Base-by-base conservation (phyloP, 768 basidiomycete genomes). In the Gymnopilus junonius region DNA sequence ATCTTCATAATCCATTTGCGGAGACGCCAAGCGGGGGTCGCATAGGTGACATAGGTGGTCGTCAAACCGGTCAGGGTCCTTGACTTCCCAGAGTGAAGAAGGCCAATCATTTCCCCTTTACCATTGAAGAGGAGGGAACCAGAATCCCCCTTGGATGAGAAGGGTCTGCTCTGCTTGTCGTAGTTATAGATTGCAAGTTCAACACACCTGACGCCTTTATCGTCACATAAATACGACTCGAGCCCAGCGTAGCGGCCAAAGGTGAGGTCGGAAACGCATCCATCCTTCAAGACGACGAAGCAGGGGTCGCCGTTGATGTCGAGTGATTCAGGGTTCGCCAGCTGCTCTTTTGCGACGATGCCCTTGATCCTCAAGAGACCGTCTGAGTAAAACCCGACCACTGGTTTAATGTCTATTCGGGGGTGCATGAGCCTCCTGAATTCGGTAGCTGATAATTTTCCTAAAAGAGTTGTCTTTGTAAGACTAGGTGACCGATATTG, bases 131-230 rank as follows among this genome's bases (percentile, higher is more conserved):
- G 72, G 60, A 77, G 74, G 1, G 79, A 75, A 39, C 81, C 79
- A n/a, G 77, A 82, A 69, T 82, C 79, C 8, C 81, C 80, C 29
- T 71, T 63, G 61, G 56, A 70, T 17, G 77, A 77, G 70, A 82
- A 82, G 21, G 54, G 15, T 43, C 70, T 71, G 10, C 66, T 69
- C 34, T 65, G 64, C 64, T 72, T 73, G 67, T 65, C 65, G 46
- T 73, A 75, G 69, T 76, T 77, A 58, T 75, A 76, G 37, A 83
- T 66, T 29, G 69, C 75, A 7, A 76, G 53, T 58, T 80, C 79
- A 48, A 65, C 64, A 54, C 76, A 76, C 56, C 70, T 57, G 61
- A 67, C 57, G 25, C 65, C 67, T n/a, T 34, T 57, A 11, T 65
- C 67, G 64, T 69, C 59, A 66, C 68, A 74, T 45, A 68, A 20